Conservation (phyloP, 139 green algal genomes). For the Volvox reticuliferus region DNA sequence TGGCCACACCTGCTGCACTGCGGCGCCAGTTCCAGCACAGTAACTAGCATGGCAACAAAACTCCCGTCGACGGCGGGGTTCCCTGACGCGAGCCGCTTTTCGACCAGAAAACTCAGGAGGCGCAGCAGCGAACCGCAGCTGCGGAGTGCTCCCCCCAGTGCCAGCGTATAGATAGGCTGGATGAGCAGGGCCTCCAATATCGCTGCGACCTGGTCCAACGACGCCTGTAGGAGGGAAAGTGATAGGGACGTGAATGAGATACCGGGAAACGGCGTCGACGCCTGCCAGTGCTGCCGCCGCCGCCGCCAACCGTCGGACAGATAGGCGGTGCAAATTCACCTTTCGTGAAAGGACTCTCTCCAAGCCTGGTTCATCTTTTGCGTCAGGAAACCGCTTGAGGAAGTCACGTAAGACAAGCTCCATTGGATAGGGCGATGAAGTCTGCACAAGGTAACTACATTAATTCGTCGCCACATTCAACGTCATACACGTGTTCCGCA, state of each 20-base stretch:
- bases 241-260: background rate
- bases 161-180: constrained; percentile 40
- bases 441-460: too few relatives aligned
- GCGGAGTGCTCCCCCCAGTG: constrained; percentile 41
- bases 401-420: constrained; percentile 9
- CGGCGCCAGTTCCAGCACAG: constrained; percentile 50
- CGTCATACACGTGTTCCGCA: too few relatives aligned
- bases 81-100: background rate
- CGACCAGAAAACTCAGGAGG: constrained; percentile 51
- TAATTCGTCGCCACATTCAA: too few relatives aligned
- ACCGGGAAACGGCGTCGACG: background rate
- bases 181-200: constrained; percentile 52
- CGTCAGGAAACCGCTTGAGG: constrained; percentile 13
- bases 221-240: background rate
- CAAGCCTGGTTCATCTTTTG: background rate
- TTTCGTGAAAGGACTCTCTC: constrained; percentile 13
- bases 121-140: constrained; percentile 50
- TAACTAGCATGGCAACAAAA: constrained; percentile 37
- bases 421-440: background rate
- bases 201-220: constrained; percentile 27
- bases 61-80: background rate
- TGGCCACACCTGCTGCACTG: constrained; percentile 39
- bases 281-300: constrained; percentile 23
- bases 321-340: background rate
- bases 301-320: constrained; percentile 9